Base-by-base conservation (phyloP, 2,329 filamentous ascomycete species). In the Coleophoma cylindrospora region DNA sequence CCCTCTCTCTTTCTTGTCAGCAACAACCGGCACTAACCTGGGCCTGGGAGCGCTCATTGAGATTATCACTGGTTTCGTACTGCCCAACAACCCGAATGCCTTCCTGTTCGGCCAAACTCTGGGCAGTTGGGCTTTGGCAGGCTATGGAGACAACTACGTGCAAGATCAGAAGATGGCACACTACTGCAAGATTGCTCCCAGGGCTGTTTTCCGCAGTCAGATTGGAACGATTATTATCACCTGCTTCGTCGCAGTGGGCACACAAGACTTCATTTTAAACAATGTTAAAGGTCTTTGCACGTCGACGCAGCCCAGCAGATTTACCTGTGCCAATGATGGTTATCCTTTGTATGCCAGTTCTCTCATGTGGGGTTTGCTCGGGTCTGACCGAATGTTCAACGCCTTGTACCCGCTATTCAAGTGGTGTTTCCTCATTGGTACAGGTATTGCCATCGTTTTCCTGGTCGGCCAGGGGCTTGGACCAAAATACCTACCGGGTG, bases 401-500 rank as follows among this genome's bases (percentile, higher is more conserved):
- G 60, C 63, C 3, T 56, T 72, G 34, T 73, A 73, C 50, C 70
- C 70, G 3, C 57, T 73, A 22, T 64, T 74, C 47, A 70, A 70
- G 55, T 73, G 68, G 69, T 74, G 71, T 50, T 74, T 74, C 61
- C 64, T 72, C 19, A 69, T 74, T 36, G 71, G 71, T 12, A 52
- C 62, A 10, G 53, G 50, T 45, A 58, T 73, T 15, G 64, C 69
- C 33, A 17, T 73, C 15, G 49, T 68, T 27, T 73, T 71, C 50
- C 64, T 47, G 59, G 60, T 5, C 63, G 50, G 45, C 1, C 50
- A 70, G 53, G 58, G 61, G 27, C 60, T 59, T 41, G 69, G 69
- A 1, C 66, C 68, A 1, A 62, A 58, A 27, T 67, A 69, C 51
- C 62, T 70, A 17, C 68, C 68, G 0, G 58, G 57, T 1, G 61